Percentiles rank a stretch among this genome's conserved stretches.
phyloP scores from a whole-genome alignment of 768 basidiomycete genomes.

The Tylopilus plumbeoviolaceoides region DNA sequence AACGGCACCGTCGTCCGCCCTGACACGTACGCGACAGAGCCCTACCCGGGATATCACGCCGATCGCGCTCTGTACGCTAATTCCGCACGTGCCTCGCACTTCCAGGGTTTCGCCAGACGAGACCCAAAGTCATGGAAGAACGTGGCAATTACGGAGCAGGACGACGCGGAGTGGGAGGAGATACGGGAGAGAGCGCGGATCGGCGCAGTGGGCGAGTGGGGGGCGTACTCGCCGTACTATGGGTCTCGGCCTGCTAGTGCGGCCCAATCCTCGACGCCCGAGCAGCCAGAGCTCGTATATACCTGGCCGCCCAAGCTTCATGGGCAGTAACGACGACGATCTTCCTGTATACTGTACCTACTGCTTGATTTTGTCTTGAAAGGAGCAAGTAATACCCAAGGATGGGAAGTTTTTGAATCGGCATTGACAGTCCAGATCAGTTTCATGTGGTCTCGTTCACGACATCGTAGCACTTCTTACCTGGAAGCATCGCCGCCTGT shows the following conservation, averaged over 20 bases:
- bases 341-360: background rate
- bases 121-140: conserved; percentile 19
- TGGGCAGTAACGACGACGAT: too few relatives aligned
- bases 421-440: too few relatives aligned
- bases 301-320: background rate
- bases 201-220: background rate
- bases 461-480: too few relatives aligned
- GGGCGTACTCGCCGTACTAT: background rate
- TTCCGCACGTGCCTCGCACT: background rate
- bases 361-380: background rate
- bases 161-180: background rate
- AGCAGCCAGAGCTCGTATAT: background rate
- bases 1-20: conserved; percentile 9
- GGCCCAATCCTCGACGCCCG: background rate
- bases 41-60: conserved; percentile 1
- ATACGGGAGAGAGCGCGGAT: background rate
- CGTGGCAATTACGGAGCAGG: conserved; percentile 3
- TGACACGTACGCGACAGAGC: background rate
- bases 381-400: too few relatives aligned
- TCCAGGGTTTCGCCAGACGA: background rate
- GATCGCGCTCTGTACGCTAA: background rate
- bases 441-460: too few relatives aligned
- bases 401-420: too few relatives aligned
- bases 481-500: too few relatives aligned
- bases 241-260: background rate